Conservation (phyloP, 202 grass and related monocot species). For the Setaria viridis region DNA sequence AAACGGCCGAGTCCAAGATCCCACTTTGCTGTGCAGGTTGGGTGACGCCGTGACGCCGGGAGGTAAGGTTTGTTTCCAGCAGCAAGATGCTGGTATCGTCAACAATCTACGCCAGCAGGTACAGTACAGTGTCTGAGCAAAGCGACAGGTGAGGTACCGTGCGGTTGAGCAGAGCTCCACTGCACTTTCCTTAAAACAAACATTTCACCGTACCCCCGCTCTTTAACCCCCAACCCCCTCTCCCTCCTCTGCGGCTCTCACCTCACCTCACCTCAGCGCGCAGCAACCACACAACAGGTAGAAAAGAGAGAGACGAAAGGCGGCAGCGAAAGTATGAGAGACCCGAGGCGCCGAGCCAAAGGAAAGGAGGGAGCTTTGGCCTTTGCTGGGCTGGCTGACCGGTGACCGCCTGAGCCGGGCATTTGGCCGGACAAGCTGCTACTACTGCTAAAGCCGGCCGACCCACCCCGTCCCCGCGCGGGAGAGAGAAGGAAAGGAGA, state of each 20-base stretch:
- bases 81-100: not conserved
- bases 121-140: not conserved
- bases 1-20: not conserved
- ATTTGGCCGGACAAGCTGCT: not conserved
- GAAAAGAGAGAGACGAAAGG: not conserved
- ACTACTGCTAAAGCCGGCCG: not conserved
- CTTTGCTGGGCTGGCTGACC: not conserved
- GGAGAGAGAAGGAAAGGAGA: not conserved
- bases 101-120: not conserved
- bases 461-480: conserved; percentile 2
- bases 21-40: not conserved
- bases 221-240: not conserved
- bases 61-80: not conserved
- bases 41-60: not conserved
- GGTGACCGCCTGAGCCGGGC: not conserved
- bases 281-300: not conserved
- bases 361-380: conserved; percentile 7
- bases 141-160: not conserved
- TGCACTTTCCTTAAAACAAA: conserved; percentile 29
- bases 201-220: conserved; percentile 1
- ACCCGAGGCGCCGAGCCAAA: conserved; percentile 8
- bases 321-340: conserved; percentile 26
- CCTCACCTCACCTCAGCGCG: not conserved
- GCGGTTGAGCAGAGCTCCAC: not conserved
- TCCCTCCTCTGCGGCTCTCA: not conserved